Base-by-base conservation (phyloP, 768 basidiomycete genomes). In the Leccinum pellstonianum region DNA sequence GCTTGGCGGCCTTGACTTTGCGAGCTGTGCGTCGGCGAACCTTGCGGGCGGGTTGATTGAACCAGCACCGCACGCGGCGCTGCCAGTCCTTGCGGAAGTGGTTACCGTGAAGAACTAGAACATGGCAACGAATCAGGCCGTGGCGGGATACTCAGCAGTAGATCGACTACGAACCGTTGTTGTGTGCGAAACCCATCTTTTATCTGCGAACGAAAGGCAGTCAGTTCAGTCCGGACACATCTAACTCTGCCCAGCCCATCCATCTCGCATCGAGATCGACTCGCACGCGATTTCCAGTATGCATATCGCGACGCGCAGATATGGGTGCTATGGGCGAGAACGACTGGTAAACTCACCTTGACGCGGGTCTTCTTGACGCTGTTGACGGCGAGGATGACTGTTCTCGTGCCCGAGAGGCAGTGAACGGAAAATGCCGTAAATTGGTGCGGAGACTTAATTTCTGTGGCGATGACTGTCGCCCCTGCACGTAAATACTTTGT, bases 11-110 rank as follows among this genome's bases (percentile, higher is more conserved):
- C 81, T 97, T 98, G 68, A 81, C 80, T 78, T 93, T 89, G 79
- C 97, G 92, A 48, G 95, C 93, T 51, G 81, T 87, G 75, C 97
- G 91, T 75, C 97, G 85, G 76, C 93, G 91, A 76, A 95, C 90
- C 81, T 98, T 98, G 75, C 92, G 91, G 52, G 95, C 96, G 58
- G 97, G 94, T 80, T 99, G 97, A 83, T 98, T 91, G 76, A 98
- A 98, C 95, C 95, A 95, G 73, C 93, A 96, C 78, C 89, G 89
- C 69, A 96, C 94, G 66, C 90, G 90, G 73, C 88, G 84, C 78
- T 98, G 96, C 95, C 95, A 98, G 77, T 98, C 95, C 87, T 98
- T 98, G 82, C 87, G 92, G 86, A 95, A 95, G 77, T 97, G 94
- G 79, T 95, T 95, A 69, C 77, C 84, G 80, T 86, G 94, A 77